phyloP scores from a whole-genome alignment of 1,139 yeast species.

The Sugiyamaella grinbergsii region DNA sequence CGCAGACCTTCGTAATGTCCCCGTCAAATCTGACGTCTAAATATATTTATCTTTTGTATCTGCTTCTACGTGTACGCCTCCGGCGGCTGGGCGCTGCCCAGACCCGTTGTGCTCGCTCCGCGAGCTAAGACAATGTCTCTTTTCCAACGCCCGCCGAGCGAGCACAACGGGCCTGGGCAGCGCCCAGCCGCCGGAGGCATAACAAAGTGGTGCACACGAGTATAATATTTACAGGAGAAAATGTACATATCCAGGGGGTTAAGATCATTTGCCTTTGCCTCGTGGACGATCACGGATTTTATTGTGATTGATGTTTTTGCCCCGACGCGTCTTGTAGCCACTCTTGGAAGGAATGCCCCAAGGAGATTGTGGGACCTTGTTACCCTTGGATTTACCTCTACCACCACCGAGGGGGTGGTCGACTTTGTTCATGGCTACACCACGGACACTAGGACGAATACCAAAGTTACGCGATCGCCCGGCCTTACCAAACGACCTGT shows the following conservation, averaged over 20 bases:
- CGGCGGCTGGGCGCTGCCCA: too few relatives aligned
- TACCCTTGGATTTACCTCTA: constrained; percentile 98
- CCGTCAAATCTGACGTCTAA: constrained; percentile 16
- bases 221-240: constrained; percentile 1
- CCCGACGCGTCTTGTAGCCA: constrained; percentile 90
- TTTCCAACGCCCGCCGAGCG: not conserved
- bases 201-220: not conserved
- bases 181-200: constrained; percentile 12
- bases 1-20: constrained; percentile 15
- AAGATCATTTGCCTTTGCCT: constrained; percentile 36
- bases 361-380: constrained; percentile 89
- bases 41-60: constrained; percentile 9
- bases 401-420: constrained; percentile 99
- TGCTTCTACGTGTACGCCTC: too few relatives aligned
- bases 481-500: constrained; percentile 91
- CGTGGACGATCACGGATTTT: constrained; percentile 70
- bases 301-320: constrained; percentile 78
- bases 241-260: constrained; percentile 6
- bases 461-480: constrained; percentile 95
- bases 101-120: not conserved
- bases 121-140: not conserved
- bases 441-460: constrained; percentile 93
- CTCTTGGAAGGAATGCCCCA: constrained; percentile 95
- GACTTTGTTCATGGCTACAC: constrained; percentile 96
- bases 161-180: constrained; percentile 6